Evolutionary conservation across 768 basidiomycete genomes (phyloP).

Genomic region (Trametes cubensis): DNA sequence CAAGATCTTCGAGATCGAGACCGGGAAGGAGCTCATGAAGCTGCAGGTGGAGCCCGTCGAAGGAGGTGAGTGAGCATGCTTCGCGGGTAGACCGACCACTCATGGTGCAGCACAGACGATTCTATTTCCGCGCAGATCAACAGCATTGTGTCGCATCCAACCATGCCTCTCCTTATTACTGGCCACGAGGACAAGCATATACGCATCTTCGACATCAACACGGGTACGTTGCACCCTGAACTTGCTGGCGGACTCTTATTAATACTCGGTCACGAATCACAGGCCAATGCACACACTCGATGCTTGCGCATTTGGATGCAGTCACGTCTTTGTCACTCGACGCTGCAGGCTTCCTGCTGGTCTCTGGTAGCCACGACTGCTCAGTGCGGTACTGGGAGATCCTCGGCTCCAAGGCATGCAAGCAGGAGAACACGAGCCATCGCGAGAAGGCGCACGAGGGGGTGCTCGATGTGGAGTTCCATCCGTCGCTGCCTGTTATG

Average conservation of each 20-base stretch:
- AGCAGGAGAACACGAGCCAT: conserved; percentile 90
- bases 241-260: neutral
- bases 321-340: conserved; percentile 92
- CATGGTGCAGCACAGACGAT: conserved; percentile 46
- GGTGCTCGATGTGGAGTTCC: conserved; percentile 85
- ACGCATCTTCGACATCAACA: conserved; percentile 81
- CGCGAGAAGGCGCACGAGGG: conserved; percentile 90
- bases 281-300: conserved; percentile 89
- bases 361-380: conserved; percentile 92
- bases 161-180: conserved; percentile 83
- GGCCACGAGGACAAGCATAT: conserved; percentile 95
- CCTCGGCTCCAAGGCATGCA: conserved; percentile 73
- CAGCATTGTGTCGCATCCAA: conserved; percentile 86
- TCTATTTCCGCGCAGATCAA: conserved; percentile 84
- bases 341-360: conserved; percentile 81
- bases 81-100: neutral
- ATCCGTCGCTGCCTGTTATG: conserved; percentile 81
- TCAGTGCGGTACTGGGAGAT: conserved; percentile 95
- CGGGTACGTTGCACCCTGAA: conserved; percentile 54
- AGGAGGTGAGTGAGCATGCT: conserved; percentile 42
- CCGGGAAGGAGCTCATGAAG: conserved; percentile 72
- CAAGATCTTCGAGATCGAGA: conserved; percentile 91
- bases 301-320: conserved; percentile 88
- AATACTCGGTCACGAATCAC: conserved; percentile 6
- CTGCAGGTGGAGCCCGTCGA: conserved; percentile 62